Percentiles rank a stretch among this genome's conserved stretches.
Evolutionary conservation across 139 green algal species (phyloP).

Genomic region (Tetradesmus obliquus): DNA sequence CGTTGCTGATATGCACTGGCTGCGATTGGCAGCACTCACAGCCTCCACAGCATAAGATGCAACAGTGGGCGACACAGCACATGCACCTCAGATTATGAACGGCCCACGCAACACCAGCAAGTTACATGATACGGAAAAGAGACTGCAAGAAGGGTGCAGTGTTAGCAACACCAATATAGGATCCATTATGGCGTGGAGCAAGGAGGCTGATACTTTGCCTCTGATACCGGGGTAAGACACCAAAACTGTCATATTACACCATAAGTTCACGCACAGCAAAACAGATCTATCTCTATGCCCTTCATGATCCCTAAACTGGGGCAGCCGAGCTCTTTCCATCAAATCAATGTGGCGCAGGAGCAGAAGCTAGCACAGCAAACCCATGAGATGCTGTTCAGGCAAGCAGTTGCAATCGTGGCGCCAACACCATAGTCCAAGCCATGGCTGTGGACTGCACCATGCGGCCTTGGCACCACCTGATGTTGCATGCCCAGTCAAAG

Average conservation of each 20-base stretch:
- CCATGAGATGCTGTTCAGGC: background rate
- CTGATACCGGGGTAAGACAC: too few species aligned
- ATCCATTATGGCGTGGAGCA: background rate
- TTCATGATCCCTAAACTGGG: background rate
- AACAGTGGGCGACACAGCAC: too few species aligned
- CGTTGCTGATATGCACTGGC: too few species aligned
- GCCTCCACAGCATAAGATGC: too few species aligned
- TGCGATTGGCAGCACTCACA: too few species aligned
- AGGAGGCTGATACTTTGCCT: too few species aligned
- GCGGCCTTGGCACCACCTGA: background rate
- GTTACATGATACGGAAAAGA: background rate
- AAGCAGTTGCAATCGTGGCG: background rate
- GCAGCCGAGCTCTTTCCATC: background rate
- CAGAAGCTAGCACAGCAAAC: background rate
- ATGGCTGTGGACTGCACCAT: background rate
- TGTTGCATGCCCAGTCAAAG: background rate
- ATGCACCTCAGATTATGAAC: too few species aligned
- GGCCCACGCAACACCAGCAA: background rate
- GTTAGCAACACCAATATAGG: background rate
- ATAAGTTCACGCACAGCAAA: background rate
- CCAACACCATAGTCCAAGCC: background rate
- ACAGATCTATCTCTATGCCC: background rate
- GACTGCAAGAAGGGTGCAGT: background rate
- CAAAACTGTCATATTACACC: too few species aligned
- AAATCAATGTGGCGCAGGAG: background rate